Evolutionary conservation across 2,329 filamentous ascomycete species (phyloP).

Genomic region (Phyllosticta citribraziliensis): DNA sequence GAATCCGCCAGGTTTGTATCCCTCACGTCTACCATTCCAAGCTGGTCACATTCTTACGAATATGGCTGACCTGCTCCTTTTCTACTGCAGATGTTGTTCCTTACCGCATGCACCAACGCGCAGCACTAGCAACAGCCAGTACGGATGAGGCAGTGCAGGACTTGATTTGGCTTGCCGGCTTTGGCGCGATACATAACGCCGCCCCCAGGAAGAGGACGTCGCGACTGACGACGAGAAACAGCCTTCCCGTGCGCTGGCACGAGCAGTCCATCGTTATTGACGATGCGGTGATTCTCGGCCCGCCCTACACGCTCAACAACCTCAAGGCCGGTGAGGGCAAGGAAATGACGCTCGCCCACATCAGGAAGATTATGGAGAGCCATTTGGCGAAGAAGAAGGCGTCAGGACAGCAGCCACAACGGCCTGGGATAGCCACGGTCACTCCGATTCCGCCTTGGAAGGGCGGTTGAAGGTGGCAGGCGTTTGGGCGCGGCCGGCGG

Average conservation of each 20-base stretch:
- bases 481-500: background rate
- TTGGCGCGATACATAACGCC: no score
- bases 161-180: no score
- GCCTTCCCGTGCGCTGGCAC: constrained; percentile 50
- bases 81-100: no score
- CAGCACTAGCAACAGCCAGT: no score
- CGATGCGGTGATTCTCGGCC: constrained; percentile 48
- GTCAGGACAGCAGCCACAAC: constrained; percentile 1
- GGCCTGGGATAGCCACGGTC: constrained; percentile 12
- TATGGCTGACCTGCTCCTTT: no score
- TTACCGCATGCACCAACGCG: no score
- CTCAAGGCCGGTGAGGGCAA: constrained; percentile 38
- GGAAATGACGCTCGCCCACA: constrained; percentile 30
- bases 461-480: constrained; percentile 12
- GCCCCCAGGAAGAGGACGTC: no score
- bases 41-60: no score
- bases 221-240: constrained; percentile 12
- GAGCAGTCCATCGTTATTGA: constrained; percentile 50
- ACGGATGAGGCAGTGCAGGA: no score
- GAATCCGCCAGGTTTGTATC: no score
- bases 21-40: no score
- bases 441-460: constrained; percentile 15
- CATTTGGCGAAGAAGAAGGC: constrained; percentile 34
- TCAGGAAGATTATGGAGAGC: constrained; percentile 38
- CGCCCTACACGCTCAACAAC: constrained; percentile 49